phyloP scores from a whole-genome alignment of 768 basidiomycete genomes.

The Leccinum barrowsii region DNA sequence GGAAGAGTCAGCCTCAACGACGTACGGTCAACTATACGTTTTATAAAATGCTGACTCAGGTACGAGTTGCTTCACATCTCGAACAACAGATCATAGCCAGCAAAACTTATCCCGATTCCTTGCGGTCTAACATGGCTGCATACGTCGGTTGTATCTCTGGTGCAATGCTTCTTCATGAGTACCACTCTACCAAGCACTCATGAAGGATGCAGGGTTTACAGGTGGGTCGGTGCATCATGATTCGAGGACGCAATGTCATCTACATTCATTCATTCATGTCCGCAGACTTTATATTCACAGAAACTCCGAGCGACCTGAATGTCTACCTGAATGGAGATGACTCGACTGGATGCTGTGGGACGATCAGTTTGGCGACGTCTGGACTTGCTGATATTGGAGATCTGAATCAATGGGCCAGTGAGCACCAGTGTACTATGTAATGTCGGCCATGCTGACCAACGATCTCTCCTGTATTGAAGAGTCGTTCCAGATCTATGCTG shows the following conservation, averaged over 20 bases:
- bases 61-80: neutral
- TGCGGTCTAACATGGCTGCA: conserved; percentile 39
- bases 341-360: conserved; percentile 7
- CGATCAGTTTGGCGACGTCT: neutral
- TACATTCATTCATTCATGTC: neutral
- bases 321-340: conserved; percentile 26
- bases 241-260: neutral
- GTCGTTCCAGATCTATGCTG: conserved; percentile 46
- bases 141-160: conserved; percentile 48
- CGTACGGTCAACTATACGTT: conserved; percentile 30
- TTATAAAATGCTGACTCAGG: neutral
- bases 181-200: conserved; percentile 25
- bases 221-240: conserved; percentile 27
- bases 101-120: conserved; percentile 38
- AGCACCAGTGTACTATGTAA: conserved; percentile 9
- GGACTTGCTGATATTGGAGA: conserved; percentile 25
- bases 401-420: conserved; percentile 45
- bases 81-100: conserved; percentile 44
- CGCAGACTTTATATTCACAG: conserved; percentile 40
- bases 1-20: conserved; percentile 53
- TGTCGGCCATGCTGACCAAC: neutral
- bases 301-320: conserved; percentile 41
- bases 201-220: conserved; percentile 40
- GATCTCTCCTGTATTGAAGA: conserved; percentile 24
- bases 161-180: conserved; percentile 40